Evolutionary conservation across 2,329 filamentous ascomycete species (phyloP), one percentile per base, ranked within the genome.

Genomic region (Thielaviopsis populi): DNA sequence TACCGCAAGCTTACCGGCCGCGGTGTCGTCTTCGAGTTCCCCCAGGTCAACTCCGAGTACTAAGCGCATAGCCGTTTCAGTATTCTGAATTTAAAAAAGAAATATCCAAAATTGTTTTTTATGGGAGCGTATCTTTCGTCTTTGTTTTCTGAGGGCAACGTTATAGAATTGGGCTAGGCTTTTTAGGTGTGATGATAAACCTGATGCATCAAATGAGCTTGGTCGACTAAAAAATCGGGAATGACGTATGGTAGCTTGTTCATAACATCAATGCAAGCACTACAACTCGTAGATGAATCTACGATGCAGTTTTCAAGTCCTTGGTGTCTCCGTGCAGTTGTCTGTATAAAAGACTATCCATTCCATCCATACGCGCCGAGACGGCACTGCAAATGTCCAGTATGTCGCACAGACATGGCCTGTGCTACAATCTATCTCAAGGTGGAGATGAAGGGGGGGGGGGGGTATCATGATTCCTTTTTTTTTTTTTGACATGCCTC

Each of bases 1-100:
- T 99, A 99, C 89, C 90, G 91, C 80, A 87, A 90, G 75, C 83
- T 99, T 76, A 99, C 94, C 69, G 94, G 94, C 79, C 94, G 95
- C 80, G 85, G 85, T 76, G 94, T 97, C 77, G 85, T 86, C 79
- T 99, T 99, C 76, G 94, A 99, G 86, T 99, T 99, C 86, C 94
- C 94, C 74, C 88, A 95, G 83, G 81, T 81, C 74, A 78, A 81
- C 74, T 73, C 83, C 71, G 91, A 96, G 76, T 95, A 88, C 81
- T 95, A 94, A 82, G 81, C 63, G 62, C 30, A 54, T 50, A 19
- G 27, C 22, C 61, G 54, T 64, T 33, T 63, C n/a, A n/a, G 60
- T 65, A 65, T 54, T 59, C 54, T 62, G 33, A 65, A 60, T 53
- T 19, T 40, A 50, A 64, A 63, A 50, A 63, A 53, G 40, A 58